phyloP scores from a whole-genome alignment of 345 rosid genomes.

The Tarenaya hassleriana region DNA sequence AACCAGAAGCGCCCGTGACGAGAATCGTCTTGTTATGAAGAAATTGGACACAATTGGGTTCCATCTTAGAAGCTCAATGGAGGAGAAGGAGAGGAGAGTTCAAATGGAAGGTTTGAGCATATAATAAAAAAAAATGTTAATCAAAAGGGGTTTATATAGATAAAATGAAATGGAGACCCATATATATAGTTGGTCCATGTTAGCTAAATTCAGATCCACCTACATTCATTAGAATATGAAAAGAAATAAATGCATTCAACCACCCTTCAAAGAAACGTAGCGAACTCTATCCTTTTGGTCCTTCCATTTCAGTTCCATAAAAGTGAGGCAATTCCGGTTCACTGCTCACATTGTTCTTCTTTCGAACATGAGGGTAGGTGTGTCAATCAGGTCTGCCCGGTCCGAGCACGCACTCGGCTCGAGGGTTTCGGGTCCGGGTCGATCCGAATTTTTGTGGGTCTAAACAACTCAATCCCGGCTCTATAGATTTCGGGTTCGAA shows the following conservation, averaged over 20 bases:
- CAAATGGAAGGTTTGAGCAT: neutral
- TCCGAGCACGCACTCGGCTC: too few relatives aligned
- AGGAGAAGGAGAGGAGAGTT: neutral
- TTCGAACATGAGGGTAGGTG: too few relatives aligned
- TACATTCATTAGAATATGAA: conserved; percentile 2
- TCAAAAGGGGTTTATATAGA: conserved; percentile 13
- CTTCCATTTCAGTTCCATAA: too few relatives aligned
- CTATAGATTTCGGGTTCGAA: too few relatives aligned
- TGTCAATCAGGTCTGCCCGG: too few relatives aligned
- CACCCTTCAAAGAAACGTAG: too few relatives aligned
- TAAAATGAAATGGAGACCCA: conserved; percentile 9
- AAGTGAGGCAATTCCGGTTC: too few relatives aligned
- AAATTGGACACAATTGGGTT: conserved; percentile 14
- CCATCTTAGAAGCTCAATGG: conserved; percentile 18
- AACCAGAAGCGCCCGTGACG: conserved; percentile 28
- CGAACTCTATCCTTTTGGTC: too few relatives aligned
- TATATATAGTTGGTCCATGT: conserved; percentile 17
- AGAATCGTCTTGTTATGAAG: conserved; percentile 23
- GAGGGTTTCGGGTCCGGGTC: too few relatives aligned
- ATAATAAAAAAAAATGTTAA: neutral
- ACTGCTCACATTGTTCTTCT: too few relatives aligned
- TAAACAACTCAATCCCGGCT: too few relatives aligned
- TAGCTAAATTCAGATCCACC: conserved; percentile 27
- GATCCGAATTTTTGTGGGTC: too few relatives aligned
- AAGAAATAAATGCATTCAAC: neutral